phyloP scores from a whole-genome alignment of 2,329 filamentous ascomycete species.

The Aspergillus flavus region DNA sequence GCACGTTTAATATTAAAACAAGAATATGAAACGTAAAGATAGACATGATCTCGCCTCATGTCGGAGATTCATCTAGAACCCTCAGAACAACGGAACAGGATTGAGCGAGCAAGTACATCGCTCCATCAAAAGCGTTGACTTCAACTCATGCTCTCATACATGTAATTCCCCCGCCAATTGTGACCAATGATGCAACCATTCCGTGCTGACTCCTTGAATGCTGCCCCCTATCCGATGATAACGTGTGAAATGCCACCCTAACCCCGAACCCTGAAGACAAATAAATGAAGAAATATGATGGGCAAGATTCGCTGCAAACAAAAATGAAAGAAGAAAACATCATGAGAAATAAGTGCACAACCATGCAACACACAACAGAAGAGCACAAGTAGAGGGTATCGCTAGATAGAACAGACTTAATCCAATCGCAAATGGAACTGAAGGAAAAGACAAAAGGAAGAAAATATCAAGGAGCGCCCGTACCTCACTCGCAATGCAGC shows the following conservation, averaged over 20 bases:
- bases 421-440: slow-evolving; percentile 14
- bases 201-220: slow-evolving; percentile 26
- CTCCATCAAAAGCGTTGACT: slow-evolving; percentile 13
- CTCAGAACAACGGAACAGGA: slow-evolving; percentile 1
- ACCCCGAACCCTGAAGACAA: slow-evolving; percentile 12
- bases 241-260: slow-evolving; percentile 14
- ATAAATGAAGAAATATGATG: slow-evolving; percentile 11
- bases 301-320: slow-evolving; percentile 15
- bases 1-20: slow-evolving; percentile 26
- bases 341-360: slow-evolving; percentile 16
- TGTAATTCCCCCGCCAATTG: slow-evolving; percentile 19
- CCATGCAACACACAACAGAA: slow-evolving; percentile 20
- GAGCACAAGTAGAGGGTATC: slow-evolving; percentile 28
- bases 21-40: slow-evolving; percentile 19
- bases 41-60: slow-evolving; percentile 13
- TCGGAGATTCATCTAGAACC: slow-evolving; percentile 16
- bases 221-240: slow-evolving; percentile 20
- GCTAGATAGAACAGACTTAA: slow-evolving; percentile 26
- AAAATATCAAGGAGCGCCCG: slow-evolving; percentile 17
- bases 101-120: slow-evolving; percentile 8
- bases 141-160: slow-evolving; percentile 4
- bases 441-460: slow-evolving; percentile 17
- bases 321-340: slow-evolving; percentile 11
- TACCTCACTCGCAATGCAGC: slow-evolving; percentile 11
- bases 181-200: slow-evolving; percentile 24